Evolutionary conservation across 176 grass and related monocot species (phyloP), one percentile per base, ranked within the genome.

Genomic region (Zea mays): DNA sequence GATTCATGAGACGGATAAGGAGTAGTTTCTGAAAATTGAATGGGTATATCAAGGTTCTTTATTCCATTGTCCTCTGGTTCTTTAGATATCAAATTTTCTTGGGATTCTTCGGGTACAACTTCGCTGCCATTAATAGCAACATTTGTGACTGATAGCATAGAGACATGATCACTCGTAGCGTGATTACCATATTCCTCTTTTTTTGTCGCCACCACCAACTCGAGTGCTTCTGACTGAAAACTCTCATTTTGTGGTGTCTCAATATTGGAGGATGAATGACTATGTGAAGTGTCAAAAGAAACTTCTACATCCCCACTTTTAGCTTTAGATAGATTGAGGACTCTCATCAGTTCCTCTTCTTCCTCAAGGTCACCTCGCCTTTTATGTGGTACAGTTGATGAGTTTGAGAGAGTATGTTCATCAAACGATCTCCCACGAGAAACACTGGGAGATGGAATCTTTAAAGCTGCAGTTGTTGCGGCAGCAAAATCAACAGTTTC

Each of bases 401-500:
- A 7, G 40, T 69, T 65, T 67, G 79, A 36, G 46, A 91, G 40
- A 76, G 83, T 82, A 75, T 45, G 76, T 42, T 93, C 90, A 84
- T 99, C 90, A 87, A 93, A 96, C 74, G 96, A 93, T 85, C 39
- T 88, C 56, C 81, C 96, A 56, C 76, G 84, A 71, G 88, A 89
- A 67, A 93, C 75, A 65, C 9, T 82, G 61, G 96, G 96, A 69
- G 90, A 93, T 44, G 96, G 96, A 85, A 96, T 82, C 62, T 84
- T 90, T 69, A 99, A 81, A 49, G 96, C 63, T 66, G 96, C 96
- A 89, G 96, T 76, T 48, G 91, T 95, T 61, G 96, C 86, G 63
- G 92, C 92, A 65, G 84, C 89, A 90, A 93, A 99, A 83, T 99
- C 96, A 90, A 95, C 75, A 81, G 81, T 80, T 84, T 93, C 87